Evolutionary conservation across 495 filamentous ascomycete genomes (phyloP).

Genomic region (Xeromyces bisporus): DNA sequence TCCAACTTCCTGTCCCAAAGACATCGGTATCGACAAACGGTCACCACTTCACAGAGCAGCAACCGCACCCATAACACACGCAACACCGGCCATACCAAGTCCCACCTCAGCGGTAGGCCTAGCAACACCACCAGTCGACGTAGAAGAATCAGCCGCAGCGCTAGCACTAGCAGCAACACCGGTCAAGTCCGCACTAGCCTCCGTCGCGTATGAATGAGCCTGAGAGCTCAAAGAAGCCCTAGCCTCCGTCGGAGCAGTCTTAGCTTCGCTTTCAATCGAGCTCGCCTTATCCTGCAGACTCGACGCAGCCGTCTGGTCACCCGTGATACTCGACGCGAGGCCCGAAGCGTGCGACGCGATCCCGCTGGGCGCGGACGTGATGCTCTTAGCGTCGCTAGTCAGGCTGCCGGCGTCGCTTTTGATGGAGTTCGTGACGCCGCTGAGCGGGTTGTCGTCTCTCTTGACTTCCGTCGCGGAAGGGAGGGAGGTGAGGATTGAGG

Average conservation of each 20-base stretch:
- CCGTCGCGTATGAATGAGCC: too few relatives aligned
- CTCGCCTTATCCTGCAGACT: background rate
- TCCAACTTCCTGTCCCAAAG: too few relatives aligned
- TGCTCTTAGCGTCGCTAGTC: too few relatives aligned
- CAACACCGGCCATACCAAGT: background rate
- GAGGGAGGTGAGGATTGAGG: too few relatives aligned
- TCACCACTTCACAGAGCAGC: background rate
- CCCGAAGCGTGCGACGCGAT: background rate
- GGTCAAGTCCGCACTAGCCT: background rate
- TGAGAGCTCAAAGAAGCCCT: background rate
- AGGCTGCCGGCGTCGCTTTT: too few relatives aligned
- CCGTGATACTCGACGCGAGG: background rate
- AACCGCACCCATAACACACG: background rate
- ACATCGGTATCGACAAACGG: too few relatives aligned
- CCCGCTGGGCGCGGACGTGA: background rate
- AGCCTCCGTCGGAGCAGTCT: background rate
- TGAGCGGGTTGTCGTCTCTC: too few relatives aligned
- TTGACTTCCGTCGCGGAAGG: too few relatives aligned
- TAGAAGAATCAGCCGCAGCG: background rate
- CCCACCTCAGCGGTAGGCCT: background rate
- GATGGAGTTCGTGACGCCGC: too few relatives aligned
- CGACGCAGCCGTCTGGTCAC: background rate
- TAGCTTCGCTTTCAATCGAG: background rate
- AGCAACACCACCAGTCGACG: background rate
- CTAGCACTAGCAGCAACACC: background rate